phyloP scores from a whole-genome alignment of 176 grass and related monocot species.

The Carex parvula region DNA sequence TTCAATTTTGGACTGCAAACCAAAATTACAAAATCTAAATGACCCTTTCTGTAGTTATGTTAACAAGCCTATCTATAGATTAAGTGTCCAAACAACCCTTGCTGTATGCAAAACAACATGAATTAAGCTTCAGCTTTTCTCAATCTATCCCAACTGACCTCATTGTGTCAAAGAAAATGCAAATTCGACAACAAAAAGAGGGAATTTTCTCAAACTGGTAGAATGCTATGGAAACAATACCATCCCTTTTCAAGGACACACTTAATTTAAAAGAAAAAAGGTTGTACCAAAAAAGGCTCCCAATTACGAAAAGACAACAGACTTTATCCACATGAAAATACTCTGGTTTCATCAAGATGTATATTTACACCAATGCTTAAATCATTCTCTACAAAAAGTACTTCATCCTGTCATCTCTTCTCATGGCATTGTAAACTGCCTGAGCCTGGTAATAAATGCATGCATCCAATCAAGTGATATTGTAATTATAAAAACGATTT shows the following conservation, averaged over 20 bases:
- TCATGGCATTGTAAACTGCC: conserved; percentile 91
- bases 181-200: not conserved
- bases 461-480: not conserved
- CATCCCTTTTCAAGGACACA: not conserved
- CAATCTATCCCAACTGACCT: not conserved
- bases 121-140: not conserved
- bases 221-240: not conserved
- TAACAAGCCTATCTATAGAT: not conserved
- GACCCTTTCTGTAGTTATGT: not conserved
- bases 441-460: conserved; percentile 58
- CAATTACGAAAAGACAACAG: not conserved
- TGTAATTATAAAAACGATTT: not conserved
- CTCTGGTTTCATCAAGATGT: not conserved
- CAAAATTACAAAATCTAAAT: not conserved
- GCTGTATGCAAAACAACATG: not conserved
- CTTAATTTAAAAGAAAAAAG: not conserved
- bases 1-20: not conserved
- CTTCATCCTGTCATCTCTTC: conserved; percentile 94
- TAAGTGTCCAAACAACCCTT: not conserved
- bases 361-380: conserved; percentile 14
- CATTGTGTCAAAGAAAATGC: not conserved
- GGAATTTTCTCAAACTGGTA: not conserved
- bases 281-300: not conserved
- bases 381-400: conserved; percentile 65
- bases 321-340: not conserved